Base-by-base conservation (phyloP, 2,329 filamentous ascomycete genomes). In the Sporothrix curviconia region DNA sequence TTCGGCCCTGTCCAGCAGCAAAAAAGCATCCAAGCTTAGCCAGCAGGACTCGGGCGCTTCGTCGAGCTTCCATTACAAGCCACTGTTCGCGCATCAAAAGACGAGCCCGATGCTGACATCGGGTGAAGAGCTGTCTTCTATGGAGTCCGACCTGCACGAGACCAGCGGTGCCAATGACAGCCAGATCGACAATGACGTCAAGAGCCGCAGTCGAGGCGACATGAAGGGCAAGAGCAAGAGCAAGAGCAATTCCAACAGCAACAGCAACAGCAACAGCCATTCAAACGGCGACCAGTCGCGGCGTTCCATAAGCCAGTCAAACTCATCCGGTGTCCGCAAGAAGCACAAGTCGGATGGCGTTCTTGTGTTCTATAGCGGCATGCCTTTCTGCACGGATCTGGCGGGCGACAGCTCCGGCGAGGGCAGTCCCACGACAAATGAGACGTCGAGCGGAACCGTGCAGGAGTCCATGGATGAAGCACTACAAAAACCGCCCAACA, bases 351-450 rank as follows among this genome's bases (percentile, higher is more conserved):
- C 83, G 12, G 83, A 88, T 59, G 90, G 89, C 8, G 84, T 87
- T 1, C 87, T 95, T 63, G 90, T 92, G 17, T 95, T 92, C 66
- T 95, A 92, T 68, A 89, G 81, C 60, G 88, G 87, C 25, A 86
- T 87, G 1, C 82, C 82, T 0, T 95, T 94, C 68, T 94, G 85
- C 68, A 91, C 85, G 1, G 90, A 95, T 68, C 72, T 94, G 3
- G 89, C 85, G 15, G 85, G 86, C 2, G 86, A 91, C 64, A 60
- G 55, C 44, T 37, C 57, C 1, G 77, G 76, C 2, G 76, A 78
- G 22, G 60, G 70, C 1, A 78, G 76, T 0, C 75, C 77, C 1
- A 68, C 76, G 2, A 77, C 79, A 1, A 75, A 80, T 58, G 70
- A 79, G 69, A 72, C 74, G 4, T 76, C 75, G n/a, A 73, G 72